Conservation (phyloP, 352 stramenopile species). For the Phytophthora aleatoria region DNA sequence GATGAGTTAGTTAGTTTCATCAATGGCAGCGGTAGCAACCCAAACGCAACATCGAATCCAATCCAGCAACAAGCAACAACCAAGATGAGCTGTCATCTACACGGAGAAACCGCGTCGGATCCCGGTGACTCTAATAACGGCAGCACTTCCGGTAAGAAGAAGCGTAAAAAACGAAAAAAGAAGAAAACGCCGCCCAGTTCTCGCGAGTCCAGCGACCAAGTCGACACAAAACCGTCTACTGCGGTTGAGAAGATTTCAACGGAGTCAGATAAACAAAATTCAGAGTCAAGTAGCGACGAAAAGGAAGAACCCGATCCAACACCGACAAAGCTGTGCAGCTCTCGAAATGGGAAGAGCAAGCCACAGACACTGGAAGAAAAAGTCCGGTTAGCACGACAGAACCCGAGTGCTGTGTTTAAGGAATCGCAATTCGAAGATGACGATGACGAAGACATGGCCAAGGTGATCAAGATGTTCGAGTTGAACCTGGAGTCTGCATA, state of each 20-base stretch:
- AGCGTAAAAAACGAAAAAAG: conserved; percentile 79
- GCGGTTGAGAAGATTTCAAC: conserved; percentile 8
- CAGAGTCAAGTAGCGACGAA: conserved; percentile 34
- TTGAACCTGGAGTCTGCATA: conserved; percentile 79
- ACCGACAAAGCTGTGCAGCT: conserved; percentile 6
- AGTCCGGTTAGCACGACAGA: conserved; percentile 65
- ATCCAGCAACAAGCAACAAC: conserved; percentile 30
- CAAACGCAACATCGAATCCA: conserved; percentile 23
- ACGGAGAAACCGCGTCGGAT: conserved; percentile 36
- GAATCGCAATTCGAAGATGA: conserved; percentile 87
- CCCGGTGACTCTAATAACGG: conserved; percentile 28
- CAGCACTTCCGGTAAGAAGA: conserved; percentile 51
- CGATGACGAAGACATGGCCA: conserved; percentile 72
- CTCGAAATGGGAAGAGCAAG: conserved; percentile 18
- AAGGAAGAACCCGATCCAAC: conserved; percentile 26
- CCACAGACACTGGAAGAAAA: conserved; percentile 57
- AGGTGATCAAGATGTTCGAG: conserved; percentile 80
- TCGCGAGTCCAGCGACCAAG: conserved; percentile 17
- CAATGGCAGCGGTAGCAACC: conserved; percentile 53
- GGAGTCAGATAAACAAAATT: conserved; percentile 8
- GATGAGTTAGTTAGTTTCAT: conserved; percentile 86
- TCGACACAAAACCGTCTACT: conserved; percentile 8
- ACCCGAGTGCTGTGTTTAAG: conserved; percentile 79
- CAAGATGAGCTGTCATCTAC: conserved; percentile 35
- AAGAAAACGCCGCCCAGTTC: conserved; percentile 53